A percentile compares a stretch with the other conserved stretches of the same genome.
Evolutionary conservation across 2,329 filamentous ascomycete genomes (phyloP).

Genomic region (Zalaria sp.): DNA sequence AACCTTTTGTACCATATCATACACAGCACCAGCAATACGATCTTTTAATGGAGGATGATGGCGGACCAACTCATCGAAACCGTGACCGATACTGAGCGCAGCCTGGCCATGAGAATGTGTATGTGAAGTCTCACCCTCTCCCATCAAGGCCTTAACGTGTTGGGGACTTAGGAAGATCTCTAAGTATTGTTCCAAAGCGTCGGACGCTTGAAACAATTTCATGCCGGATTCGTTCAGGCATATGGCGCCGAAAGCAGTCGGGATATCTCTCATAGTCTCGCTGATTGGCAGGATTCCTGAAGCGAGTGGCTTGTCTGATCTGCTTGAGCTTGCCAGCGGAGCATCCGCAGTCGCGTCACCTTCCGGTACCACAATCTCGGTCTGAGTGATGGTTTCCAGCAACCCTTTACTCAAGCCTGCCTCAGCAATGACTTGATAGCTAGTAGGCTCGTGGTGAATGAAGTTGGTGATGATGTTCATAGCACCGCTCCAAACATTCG

Average conservation of each 20-base stretch:
- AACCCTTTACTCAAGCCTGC: slow-evolving; percentile 80
- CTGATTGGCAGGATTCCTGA: slow-evolving; percentile 70
- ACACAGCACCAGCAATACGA: slow-evolving; percentile 69
- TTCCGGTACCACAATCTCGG: slow-evolving; percentile 15
- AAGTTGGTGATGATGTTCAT: slow-evolving; percentile 89
- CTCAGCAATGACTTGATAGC: slow-evolving; percentile 89
- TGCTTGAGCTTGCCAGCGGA: not conserved
- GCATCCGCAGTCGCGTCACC: slow-evolving; percentile 1
- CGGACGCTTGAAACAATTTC: slow-evolving; percentile 71
- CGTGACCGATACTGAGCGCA: slow-evolving; percentile 46
- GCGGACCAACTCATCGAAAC: slow-evolving; percentile 86
- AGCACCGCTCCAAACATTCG: slow-evolving; percentile 89
- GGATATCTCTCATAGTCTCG: slow-evolving; percentile 78
- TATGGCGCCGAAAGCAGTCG: slow-evolving; percentile 81
- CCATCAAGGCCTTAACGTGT: slow-evolving; percentile 73
- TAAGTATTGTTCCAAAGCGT: slow-evolving; percentile 73
- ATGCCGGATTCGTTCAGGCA: slow-evolving; percentile 81
- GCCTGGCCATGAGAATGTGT: slow-evolving; percentile 17
- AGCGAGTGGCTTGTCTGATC: slow-evolving; percentile 28
- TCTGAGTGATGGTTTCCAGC: slow-evolving; percentile 59
- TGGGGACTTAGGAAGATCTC: slow-evolving; percentile 91
- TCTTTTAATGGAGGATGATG: slow-evolving; percentile 78
- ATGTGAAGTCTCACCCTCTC: slow-evolving; percentile 56
- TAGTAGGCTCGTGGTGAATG: slow-evolving; percentile 97
- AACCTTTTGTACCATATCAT: slow-evolving; percentile 78